Evolutionary conservation across 768 basidiomycete species (phyloP).

Genomic region (Auricularia heimuer): DNA sequence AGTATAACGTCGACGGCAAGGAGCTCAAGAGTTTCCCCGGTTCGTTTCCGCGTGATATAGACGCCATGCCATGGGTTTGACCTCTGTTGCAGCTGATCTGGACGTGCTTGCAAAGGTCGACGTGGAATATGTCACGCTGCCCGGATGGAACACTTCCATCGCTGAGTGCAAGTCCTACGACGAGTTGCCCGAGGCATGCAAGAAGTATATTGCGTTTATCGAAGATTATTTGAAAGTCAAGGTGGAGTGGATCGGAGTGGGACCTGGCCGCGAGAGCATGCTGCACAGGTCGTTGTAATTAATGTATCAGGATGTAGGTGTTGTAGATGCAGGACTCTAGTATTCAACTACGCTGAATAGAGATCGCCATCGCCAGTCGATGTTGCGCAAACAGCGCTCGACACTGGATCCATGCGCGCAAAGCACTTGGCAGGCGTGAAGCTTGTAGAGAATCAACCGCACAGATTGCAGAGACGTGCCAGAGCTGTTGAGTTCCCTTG

Average conservation of each 20-base stretch:
- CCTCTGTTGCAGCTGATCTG: constrained; percentile 55
- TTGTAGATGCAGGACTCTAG: no score
- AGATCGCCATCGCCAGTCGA: no score
- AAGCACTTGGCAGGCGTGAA: no score
- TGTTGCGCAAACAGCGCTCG: no score
- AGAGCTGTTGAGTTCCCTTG: no score
- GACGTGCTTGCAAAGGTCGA: constrained; percentile 68
- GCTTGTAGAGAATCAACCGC: no score
- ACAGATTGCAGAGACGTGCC: no score
- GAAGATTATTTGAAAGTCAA: constrained; percentile 63
- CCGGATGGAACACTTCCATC: constrained; percentile 86
- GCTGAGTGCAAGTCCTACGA: constrained; percentile 51
- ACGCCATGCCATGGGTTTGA: background rate
- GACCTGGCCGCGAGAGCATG: constrained; percentile 81
- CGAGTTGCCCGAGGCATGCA: constrained; percentile 75
- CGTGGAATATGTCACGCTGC: constrained; percentile 80
- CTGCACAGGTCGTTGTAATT: constrained; percentile 16
- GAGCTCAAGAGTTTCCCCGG: constrained; percentile 82
- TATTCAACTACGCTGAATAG: no score
- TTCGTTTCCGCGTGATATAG: constrained; percentile 25
- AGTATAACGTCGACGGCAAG: constrained; percentile 65
- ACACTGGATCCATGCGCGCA: no score
- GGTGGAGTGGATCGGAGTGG: constrained; percentile 89
- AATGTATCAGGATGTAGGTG: background rate
- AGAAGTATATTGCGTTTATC: constrained; percentile 78